Evolutionary conservation across 768 basidiomycete species (phyloP), one percentile per base, ranked within the genome.

Genomic region (Termitomyces sp.): DNA sequence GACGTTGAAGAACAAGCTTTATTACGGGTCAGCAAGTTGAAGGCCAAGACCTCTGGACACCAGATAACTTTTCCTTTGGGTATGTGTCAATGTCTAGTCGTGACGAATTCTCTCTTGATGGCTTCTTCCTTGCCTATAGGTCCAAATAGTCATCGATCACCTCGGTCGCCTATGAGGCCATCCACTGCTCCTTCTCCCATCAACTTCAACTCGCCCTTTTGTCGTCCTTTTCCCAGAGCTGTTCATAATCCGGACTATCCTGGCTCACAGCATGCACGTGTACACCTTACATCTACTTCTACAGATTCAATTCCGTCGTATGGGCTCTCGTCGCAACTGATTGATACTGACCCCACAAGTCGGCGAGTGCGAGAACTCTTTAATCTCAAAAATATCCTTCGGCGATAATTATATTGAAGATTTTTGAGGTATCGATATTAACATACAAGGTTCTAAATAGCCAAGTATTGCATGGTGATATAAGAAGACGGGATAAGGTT

Each of bases 1-100:
- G 82, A 88, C 54, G 78, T 91, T 18, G 90, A 93, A 67, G 84
- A 87, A 63, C 78, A 82, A 54, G 85, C 87, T 28, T 70, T 91
- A 39, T 73, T 75, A 41, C 77, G 87, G 36, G 89, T 92, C 51
- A 87, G 81, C 66, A 82, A 83, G 60, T 70, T 87, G 16, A 82
- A 82, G 15, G 68, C 76, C 0, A 73, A 71, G 52, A 62, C 72
- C 5, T 62, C 69, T 8, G 65, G 69, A 51, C 70, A 68, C 16
- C 69, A 62, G 22, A 56, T 58, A 16, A 54, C 33, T 46, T 57
- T 51, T 18, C 59, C 51, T 37, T 51, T 36, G 52, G 53, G 39
- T 59, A 63, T 54, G 55, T 20, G 48, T 29, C 39, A 4, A 20
- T 33, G 26, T 46, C 18, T 13, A 31, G 47, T 18, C 24, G 12